A percentile compares a stretch with the other conserved stretches of the same genome.
phyloP scores from a whole-genome alignment of 2,329 filamentous ascomycete species.

The Colletotrichum chlorophyti region DNA sequence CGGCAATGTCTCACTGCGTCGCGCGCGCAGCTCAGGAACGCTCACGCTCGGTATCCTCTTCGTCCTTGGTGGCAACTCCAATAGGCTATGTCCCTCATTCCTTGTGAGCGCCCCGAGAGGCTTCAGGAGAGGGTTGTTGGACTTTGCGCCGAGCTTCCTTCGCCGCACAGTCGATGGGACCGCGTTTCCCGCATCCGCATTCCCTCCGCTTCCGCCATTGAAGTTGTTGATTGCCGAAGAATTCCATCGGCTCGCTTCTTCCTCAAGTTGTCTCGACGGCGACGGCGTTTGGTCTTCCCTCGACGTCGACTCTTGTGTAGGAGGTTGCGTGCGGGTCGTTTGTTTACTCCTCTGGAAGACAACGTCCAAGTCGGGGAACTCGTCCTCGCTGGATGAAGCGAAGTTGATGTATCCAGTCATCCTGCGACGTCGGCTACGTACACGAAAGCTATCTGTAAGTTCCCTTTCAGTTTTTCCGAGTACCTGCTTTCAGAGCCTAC shows the following conservation, averaged over 20 bases:
- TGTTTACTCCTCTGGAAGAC: slow-evolving; percentile 32
- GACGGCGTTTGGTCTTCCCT: neutral
- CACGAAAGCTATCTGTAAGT: too few relatives aligned
- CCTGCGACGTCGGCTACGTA: too few relatives aligned
- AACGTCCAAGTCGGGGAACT: slow-evolving; percentile 47
- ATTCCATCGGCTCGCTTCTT: neutral
- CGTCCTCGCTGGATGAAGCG: slow-evolving; percentile 46
- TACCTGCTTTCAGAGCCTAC: too few relatives aligned
- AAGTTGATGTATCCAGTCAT: slow-evolving; percentile 33
- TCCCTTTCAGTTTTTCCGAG: too few relatives aligned
- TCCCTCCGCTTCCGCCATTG: too few relatives aligned
- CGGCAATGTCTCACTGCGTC: neutral
- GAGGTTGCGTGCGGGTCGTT: neutral
- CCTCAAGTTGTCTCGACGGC: neutral
- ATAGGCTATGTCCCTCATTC: neutral
- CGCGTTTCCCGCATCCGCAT: neutral
- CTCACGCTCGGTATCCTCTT: neutral
- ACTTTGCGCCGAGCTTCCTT: slow-evolving; percentile 19
- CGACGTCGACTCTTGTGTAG: slow-evolving; percentile 11
- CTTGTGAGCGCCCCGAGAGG: neutral
- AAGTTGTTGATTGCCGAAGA: neutral
- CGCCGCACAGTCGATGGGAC: slow-evolving; percentile 3
- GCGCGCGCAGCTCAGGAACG: neutral
- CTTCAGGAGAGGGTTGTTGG: slow-evolving; percentile 9
- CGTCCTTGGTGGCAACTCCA: neutral